Evolutionary conservation across 2,329 filamentous ascomycete species (phyloP).

Genomic region (Apiospora hydei): DNA sequence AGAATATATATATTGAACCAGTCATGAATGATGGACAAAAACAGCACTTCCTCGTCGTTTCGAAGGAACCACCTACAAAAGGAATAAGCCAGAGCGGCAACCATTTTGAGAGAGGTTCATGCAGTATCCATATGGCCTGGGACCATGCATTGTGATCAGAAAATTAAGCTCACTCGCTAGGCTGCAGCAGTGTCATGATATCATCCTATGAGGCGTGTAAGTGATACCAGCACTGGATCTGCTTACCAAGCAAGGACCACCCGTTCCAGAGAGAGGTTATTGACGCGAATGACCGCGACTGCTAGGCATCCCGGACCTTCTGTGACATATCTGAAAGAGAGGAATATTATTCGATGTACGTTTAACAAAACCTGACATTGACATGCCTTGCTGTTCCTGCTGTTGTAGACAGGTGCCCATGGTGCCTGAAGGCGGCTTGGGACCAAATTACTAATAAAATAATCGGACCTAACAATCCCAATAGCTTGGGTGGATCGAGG

Average conservation of each 20-base stretch:
- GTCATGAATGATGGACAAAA: not conserved
- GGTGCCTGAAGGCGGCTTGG: not conserved
- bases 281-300: not conserved
- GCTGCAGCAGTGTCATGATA: conserved; percentile 13
- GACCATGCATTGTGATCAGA: not conserved
- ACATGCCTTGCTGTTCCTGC: not conserved
- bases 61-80: not conserved
- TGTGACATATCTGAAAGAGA: not conserved
- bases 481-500: conserved; percentile 20
- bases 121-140: not conserved
- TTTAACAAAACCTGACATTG: not conserved
- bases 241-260: not conserved
- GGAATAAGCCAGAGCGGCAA: not conserved
- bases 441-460: conserved; percentile 1
- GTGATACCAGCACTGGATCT: not conserved
- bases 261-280: not conserved
- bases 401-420: not conserved
- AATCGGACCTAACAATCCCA: conserved; percentile 13
- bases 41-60: no score
- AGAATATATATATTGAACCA: not conserved
- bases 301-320: not conserved
- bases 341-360: not conserved
- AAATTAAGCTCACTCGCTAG: conserved; percentile 15
- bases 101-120: not conserved
- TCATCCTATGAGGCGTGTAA: conserved; percentile 3